Evolutionary conservation across 1,139 yeast species (phyloP), one percentile per base, ranked within the genome.

Genomic region (Yamadazyma sp.): DNA sequence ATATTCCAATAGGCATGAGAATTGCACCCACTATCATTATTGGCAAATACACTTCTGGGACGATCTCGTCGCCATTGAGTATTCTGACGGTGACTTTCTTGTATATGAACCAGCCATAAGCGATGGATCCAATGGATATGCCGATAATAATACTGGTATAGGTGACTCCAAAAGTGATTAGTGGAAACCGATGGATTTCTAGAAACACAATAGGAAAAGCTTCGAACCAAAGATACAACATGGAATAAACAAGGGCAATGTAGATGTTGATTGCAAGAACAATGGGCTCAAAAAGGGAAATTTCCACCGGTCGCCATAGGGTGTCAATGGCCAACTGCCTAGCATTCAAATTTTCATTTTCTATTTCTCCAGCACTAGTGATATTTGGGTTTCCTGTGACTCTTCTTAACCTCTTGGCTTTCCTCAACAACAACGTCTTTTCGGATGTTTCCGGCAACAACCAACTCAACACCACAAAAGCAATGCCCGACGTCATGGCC

Each of bases 1-100:
- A 52, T 4, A 62, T 33, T 5, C 68, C 67, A 35, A 53, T 40
- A 2, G 70, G 67, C 61, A 62, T 53, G 17, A 54, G 29, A 7
- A 56, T 32, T 32, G 61, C 45, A 3, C 69, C 69, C 24, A 57
- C 37, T 25, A 64, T 59, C 54, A 82, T 68, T 8, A 78, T 63
- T 10, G 77, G 78, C 29, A 84, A 60, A 41, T 86, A 71, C 41
- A 71, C 73, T 50, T 85, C 92, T 0, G 92, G 88, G 10, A 62
- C 52, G 0, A 78, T 64, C 20, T 54, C 53, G 16, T 77, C 73
- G 23, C 64, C 65, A 20, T 54, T 55, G 4, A 56, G 47, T 4
- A 48, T 36, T n/a, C 60, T 67, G 35, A 62, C 46, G 14, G 65
- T 59, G 37, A 55, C 62, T 2, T 21, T 37, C 23, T 41, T 39